Percentiles rank a stretch among this genome's conserved stretches.
These are phyloP conservation scores for Microsporum canis DNA, from an alignment of 2,329 filamentous ascomycete species.

Conservation along the genomic window DNA sequence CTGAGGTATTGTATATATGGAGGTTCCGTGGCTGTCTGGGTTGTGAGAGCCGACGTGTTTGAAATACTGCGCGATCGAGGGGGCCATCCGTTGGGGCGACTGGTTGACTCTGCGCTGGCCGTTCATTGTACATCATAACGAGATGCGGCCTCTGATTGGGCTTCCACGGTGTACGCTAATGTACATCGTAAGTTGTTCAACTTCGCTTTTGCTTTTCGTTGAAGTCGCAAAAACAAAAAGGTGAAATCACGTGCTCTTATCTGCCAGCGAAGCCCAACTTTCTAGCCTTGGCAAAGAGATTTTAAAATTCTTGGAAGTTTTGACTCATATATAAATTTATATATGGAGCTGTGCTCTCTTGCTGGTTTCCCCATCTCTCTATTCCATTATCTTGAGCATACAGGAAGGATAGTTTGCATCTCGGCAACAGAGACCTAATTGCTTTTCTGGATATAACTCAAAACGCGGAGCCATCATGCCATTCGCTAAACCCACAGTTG, in stretches of 20 bases:
- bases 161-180: not conserved
- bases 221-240: not conserved
- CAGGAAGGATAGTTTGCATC: not conserved
- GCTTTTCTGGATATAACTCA: not conserved
- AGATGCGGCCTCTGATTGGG: not conserved
- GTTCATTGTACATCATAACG: not conserved
- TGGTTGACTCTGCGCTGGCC: not conserved
- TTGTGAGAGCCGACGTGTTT: not conserved
- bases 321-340: not conserved
- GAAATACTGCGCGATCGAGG: not conserved
- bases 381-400: not conserved
- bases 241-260: not conserved
- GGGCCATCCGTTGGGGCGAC: not conserved
- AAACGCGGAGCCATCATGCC: slow-evolving; percentile 25
- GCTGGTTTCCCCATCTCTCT: not conserved
- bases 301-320: not conserved
- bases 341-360: not conserved
- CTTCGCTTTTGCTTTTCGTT: not conserved
- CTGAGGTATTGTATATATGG: no score
- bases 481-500: slow-evolving; percentile 28
- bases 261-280: not conserved
- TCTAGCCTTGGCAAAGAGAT: not conserved
- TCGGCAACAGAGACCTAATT: not conserved
- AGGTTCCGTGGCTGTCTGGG: not conserved
- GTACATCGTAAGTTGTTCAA: not conserved